Evolutionary conservation across 257 asterid genomes (phyloP).

Genomic region (Fraxinus excelsior): DNA sequence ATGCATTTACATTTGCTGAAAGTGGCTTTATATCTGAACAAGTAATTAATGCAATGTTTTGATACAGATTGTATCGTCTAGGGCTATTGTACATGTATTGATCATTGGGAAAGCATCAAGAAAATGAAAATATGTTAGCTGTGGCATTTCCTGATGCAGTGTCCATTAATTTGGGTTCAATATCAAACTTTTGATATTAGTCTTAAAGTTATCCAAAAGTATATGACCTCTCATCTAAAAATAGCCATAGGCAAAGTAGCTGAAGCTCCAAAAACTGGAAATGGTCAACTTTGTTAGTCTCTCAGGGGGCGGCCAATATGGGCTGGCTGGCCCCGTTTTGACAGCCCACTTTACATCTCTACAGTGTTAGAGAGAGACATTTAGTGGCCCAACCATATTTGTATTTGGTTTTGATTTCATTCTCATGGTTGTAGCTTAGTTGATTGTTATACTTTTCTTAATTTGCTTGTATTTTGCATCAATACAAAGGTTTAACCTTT

Average conservation of each 20-base stretch:
- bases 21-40: neutral
- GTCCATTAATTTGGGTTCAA: neutral
- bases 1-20: constrained; percentile 11
- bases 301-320: neutral
- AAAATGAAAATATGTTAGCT: constrained; percentile 1
- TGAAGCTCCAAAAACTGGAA: neutral
- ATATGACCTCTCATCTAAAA: neutral
- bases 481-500: constrained; percentile 22
- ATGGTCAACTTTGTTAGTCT: neutral
- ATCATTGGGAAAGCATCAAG: constrained; percentile 8
- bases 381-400: neutral
- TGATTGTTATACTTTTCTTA: neutral
- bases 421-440: neutral
- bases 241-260: neutral
- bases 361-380: neutral
- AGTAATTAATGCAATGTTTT: neutral
- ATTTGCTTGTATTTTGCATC: constrained; percentile 14
- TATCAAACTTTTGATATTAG: neutral
- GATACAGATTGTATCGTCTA: neutral
- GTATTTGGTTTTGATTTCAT: neutral
- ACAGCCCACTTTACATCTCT: neutral
- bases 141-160: neutral
- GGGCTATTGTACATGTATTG: neutral
- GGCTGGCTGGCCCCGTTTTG: too few relatives aligned
- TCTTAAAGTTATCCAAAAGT: too few relatives aligned